These are phyloP conservation scores for Pelargonium australe DNA, from an alignment of 441 rosid species.

Conservation along the genomic window DNA sequence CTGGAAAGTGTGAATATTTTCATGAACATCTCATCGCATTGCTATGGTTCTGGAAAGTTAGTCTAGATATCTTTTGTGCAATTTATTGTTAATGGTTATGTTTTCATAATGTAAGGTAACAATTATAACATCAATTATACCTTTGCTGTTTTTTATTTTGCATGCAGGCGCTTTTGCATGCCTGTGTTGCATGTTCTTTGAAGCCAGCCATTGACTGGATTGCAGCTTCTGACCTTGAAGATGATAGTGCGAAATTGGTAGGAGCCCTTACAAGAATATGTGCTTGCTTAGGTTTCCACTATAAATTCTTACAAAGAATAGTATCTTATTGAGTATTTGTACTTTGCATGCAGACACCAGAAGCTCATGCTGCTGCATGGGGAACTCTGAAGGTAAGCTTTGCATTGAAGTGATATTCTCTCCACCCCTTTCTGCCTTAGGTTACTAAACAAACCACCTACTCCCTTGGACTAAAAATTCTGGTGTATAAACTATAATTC, in stretches of 20 bases:
- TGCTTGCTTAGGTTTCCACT: slow-evolving; percentile 11
- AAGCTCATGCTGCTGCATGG: slow-evolving; percentile 70
- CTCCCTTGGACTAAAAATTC: no score
- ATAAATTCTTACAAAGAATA: slow-evolving; percentile 4
- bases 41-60: not conserved
- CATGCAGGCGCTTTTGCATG: slow-evolving; percentile 66
- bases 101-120: slow-evolving; percentile 10
- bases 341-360: slow-evolving; percentile 45
- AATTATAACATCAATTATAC: slow-evolving; percentile 9
- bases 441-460: no score
- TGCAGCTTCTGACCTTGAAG: slow-evolving; percentile 82
- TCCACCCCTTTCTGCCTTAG: not conserved
- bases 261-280: slow-evolving; percentile 13
- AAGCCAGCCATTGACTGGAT: slow-evolving; percentile 65
- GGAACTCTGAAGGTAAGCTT: slow-evolving; percentile 50
- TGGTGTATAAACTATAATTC: no score
- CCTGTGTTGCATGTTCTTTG: slow-evolving; percentile 67
- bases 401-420: slow-evolving; percentile 1
- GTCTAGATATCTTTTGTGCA: not conserved
- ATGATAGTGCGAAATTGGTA: slow-evolving; percentile 49
- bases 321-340: slow-evolving; percentile 16
- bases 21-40: slow-evolving; percentile 5
- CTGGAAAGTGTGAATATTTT: not conserved
- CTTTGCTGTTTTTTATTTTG: slow-evolving; percentile 19
- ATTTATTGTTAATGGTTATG: slow-evolving; percentile 9